Conservation (phyloP, 2,329 filamentous ascomycete species). For the Hirsutella minnesotensis region DNA sequence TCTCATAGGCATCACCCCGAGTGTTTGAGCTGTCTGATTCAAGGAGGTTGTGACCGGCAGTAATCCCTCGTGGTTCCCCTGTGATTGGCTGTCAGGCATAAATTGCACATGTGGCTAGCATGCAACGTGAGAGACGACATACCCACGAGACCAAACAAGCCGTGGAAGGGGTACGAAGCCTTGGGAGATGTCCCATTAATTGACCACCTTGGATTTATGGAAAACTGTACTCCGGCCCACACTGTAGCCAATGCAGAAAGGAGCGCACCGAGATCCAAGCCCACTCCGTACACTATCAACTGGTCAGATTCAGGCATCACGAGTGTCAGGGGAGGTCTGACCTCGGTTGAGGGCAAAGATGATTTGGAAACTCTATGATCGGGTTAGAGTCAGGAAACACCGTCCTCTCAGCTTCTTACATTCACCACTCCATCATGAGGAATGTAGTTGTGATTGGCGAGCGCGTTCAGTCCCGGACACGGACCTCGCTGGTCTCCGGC, state of each 20-base stretch:
- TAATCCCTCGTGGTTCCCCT: not conserved
- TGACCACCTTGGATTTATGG: not conserved
- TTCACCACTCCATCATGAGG: not conserved
- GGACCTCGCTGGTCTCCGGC: not conserved
- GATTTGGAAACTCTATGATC: not conserved
- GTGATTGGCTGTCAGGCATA: not conserved
- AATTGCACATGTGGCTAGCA: not conserved
- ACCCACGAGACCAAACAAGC: not conserved
- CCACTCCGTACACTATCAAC: not conserved
- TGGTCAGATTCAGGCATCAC: not conserved
- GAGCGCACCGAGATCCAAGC: not conserved
- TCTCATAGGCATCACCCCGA: not conserved
- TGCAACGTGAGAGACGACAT: not conserved
- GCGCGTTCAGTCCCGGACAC: not conserved
- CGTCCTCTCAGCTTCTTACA: not conserved
- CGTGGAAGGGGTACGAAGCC: not conserved
- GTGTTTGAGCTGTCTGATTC: not conserved
- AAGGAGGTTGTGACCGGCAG: not conserved
- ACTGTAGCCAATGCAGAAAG: not conserved
- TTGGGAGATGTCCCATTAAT: not conserved
- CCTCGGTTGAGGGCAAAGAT: not conserved
- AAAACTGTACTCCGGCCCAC: not conserved
- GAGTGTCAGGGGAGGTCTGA: not conserved
- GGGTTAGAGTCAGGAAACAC: not conserved
- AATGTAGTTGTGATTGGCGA: not conserved